phyloP scores from a whole-genome alignment of 495 filamentous ascomycete genomes.

The Friedmanniomyces endolithicus region DNA sequence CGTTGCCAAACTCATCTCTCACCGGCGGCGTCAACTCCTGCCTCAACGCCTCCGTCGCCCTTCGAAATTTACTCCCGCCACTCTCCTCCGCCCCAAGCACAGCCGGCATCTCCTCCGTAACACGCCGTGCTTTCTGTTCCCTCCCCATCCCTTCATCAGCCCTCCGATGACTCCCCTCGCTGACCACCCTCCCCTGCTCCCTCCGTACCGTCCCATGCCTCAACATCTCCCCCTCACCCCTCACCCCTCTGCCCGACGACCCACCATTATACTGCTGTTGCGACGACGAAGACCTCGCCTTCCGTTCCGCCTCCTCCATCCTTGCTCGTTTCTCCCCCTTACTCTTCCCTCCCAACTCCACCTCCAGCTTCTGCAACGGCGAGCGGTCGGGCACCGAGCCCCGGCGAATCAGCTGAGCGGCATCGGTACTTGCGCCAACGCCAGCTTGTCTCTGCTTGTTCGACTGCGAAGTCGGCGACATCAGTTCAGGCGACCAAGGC shows the following conservation, averaged over 20 bases:
- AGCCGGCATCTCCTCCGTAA: not conserved
- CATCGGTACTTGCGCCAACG: not conserved
- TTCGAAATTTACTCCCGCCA: not conserved
- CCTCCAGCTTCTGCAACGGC: conserved; percentile 82
- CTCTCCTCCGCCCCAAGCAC: not conserved
- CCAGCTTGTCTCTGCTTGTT: not conserved
- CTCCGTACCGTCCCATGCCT: conserved; percentile 3
- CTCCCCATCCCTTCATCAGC: not conserved
- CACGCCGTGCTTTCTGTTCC: not conserved
- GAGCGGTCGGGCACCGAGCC: conserved; percentile 66
- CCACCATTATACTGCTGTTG: conserved; percentile 16
- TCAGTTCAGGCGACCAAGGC: conserved; percentile 9
- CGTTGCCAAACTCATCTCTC: not conserved
- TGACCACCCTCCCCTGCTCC: conserved; percentile 8
- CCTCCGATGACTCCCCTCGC: conserved; percentile 4
- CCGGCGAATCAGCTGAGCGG: conserved; percentile 4
- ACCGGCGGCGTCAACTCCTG: not conserved
- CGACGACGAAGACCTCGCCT: conserved; percentile 35
- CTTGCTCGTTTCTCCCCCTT: conserved; percentile 81
- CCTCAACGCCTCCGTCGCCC: conserved; percentile 1
- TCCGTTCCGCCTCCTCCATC: conserved; percentile 63
- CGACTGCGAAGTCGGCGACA: not conserved
- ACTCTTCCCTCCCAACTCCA: conserved; percentile 75
- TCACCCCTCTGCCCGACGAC: not conserved
- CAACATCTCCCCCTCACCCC: not conserved